phyloP scores from a whole-genome alignment of 2,329 filamentous ascomycete species.

The Fusarium praegraminearum region DNA sequence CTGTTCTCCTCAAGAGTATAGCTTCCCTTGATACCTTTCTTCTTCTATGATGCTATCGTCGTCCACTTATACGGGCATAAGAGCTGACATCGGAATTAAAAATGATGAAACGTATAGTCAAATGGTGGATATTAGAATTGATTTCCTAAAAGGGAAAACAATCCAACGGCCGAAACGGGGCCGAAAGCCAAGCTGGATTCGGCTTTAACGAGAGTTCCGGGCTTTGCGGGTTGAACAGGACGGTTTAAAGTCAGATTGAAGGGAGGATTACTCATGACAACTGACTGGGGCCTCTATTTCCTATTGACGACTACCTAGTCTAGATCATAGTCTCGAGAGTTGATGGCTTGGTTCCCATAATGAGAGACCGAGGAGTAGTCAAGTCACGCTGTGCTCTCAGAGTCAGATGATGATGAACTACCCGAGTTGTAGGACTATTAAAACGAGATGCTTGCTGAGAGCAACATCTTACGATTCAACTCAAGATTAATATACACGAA shows the following conservation, averaged over 20 bases:
- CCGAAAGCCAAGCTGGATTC: neutral
- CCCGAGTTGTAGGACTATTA: neutral
- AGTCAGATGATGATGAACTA: conserved; percentile 15
- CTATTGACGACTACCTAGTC: neutral
- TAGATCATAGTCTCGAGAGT: neutral
- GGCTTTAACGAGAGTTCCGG: conserved; percentile 1
- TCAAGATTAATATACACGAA: neutral
- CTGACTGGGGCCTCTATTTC: neutral
- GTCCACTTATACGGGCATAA: conserved; percentile 23
- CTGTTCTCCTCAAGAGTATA: neutral
- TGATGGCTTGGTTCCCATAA: neutral
- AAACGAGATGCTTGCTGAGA: neutral
- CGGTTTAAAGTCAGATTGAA: neutral
- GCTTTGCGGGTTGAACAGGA: neutral
- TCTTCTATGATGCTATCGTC: conserved; percentile 17
- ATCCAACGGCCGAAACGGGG: conserved; percentile 8
- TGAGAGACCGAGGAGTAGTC: neutral
- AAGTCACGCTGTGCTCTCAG: neutral
- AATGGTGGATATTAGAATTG: conserved; percentile 1
- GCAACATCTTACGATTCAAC: neutral
- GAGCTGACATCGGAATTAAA: conserved; percentile 19
- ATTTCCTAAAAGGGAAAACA: conserved; percentile 41
- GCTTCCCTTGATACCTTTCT: neutral
- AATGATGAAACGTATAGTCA: neutral
- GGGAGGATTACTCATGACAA: neutral